Conservation (phyloP, 2,329 filamentous ascomycete species). For the Aspergillus floridensis region DNA sequence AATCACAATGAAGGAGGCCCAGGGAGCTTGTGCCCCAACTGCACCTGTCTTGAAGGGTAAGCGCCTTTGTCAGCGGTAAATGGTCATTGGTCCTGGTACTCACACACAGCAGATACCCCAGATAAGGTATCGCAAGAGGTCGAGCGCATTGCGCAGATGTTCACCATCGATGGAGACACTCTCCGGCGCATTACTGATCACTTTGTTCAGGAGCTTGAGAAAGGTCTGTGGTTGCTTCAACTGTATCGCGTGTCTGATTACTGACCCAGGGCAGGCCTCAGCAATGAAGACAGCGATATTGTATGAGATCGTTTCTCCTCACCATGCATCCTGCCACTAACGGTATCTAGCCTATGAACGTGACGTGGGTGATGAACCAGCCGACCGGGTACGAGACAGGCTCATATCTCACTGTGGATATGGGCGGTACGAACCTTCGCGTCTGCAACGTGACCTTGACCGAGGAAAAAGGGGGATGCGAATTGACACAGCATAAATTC, state of each 20-base stretch:
- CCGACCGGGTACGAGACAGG: constrained; percentile 78
- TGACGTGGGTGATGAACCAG: constrained; percentile 82
- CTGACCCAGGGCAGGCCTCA: background rate
- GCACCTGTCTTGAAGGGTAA: background rate
- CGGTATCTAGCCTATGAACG: constrained; percentile 68
- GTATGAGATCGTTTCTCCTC: background rate
- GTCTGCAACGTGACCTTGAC: constrained; percentile 82
- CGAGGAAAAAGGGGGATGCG: constrained; percentile 73
- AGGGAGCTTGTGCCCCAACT: background rate
- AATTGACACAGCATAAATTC: constrained; percentile 85
- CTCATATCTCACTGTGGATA: constrained; percentile 77
- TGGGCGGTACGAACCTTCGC: constrained; percentile 87
- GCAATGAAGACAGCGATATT: background rate
- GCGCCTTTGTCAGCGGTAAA: background rate
- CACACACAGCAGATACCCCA: background rate
- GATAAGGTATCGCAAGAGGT: background rate
- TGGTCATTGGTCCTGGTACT: background rate
- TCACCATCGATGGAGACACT: constrained; percentile 68
- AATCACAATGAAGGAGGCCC: background rate
- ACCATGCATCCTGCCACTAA: background rate
- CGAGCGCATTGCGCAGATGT: constrained; percentile 41
- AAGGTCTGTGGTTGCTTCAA: background rate
- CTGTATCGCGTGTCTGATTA: background rate
- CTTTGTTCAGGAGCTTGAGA: constrained; percentile 76
- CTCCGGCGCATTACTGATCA: constrained; percentile 84